Evolutionary conservation across 192 early-diverging fungal species (phyloP).

Genomic region (Entomortierella beljakovae): DNA sequence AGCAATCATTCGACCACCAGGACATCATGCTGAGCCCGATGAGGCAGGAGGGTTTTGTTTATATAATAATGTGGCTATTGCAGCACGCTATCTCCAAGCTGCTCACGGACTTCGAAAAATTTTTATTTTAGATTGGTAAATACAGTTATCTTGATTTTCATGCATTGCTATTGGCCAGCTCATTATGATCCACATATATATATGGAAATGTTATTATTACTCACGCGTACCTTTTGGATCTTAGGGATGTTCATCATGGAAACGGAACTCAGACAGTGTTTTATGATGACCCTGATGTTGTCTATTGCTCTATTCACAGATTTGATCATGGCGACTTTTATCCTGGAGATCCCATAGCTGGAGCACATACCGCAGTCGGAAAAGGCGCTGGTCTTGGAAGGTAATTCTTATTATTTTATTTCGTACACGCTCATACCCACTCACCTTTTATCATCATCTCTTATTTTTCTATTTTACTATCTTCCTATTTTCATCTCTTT

Average conservation of each 20-base stretch:
- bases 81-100: slow-evolving; percentile 70
- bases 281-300: slow-evolving; percentile 76
- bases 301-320: slow-evolving; percentile 91
- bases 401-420: slow-evolving; percentile 30
- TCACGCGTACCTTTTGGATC: too few relatives aligned
- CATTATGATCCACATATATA: too few relatives aligned
- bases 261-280: slow-evolving; percentile 93
- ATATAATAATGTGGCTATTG: slow-evolving; percentile 92
- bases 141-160: too few relatives aligned
- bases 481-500: not conserved
- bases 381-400: slow-evolving; percentile 66
- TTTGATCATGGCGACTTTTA: slow-evolving; percentile 85
- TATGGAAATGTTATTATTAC: not conserved
- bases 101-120: slow-evolving; percentile 63
- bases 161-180: not conserved
- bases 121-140: slow-evolving; percentile 90
- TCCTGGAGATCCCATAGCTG: slow-evolving; percentile 70
- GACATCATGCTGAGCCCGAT: slow-evolving; percentile 88
- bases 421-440: not conserved
- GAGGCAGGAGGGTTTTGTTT: slow-evolving; percentile 90
- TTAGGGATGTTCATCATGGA: slow-evolving; percentile 94
- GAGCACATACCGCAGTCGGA: slow-evolving; percentile 68
- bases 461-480: not conserved
- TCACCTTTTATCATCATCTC: not conserved
- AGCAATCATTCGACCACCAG: slow-evolving; percentile 92